Evolutionary conservation across 2,329 filamentous ascomycete genomes (phyloP).

Genomic region (Botrytis sinoallii): DNA sequence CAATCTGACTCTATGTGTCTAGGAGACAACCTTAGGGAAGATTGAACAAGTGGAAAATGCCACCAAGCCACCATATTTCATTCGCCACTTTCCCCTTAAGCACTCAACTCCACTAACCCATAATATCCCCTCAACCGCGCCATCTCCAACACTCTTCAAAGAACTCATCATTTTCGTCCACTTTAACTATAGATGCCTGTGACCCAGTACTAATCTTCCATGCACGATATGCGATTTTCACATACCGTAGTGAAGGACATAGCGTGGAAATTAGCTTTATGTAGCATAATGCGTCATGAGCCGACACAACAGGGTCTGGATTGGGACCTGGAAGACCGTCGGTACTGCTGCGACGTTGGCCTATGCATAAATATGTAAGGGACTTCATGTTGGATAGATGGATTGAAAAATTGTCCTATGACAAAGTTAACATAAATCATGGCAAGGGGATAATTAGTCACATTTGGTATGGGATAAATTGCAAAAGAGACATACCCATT

Average conservation of each 20-base stretch:
- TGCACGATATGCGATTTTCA: neutral
- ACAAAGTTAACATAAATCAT: neutral
- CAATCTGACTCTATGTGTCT: too few species aligned
- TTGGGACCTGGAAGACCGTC: neutral
- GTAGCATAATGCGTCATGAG: neutral
- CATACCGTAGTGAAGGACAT: neutral
- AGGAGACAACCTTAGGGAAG: too few species aligned
- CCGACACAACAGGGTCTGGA: neutral
- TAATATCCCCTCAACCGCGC: too few species aligned
- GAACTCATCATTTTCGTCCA: neutral
- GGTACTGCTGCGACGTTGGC: neutral
- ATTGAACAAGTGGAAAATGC: too few species aligned
- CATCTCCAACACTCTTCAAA: neutral
- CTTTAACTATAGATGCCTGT: neutral
- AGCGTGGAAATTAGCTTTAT: neutral
- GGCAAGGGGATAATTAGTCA: neutral
- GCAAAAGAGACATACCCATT: neutral
- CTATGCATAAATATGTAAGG: neutral
- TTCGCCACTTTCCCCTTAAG: too few species aligned
- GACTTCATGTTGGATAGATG: conserved; percentile 1
- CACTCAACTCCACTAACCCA: too few species aligned
- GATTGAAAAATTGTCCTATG: neutral
- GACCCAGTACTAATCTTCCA: neutral
- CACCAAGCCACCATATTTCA: too few species aligned
- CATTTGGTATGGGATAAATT: neutral